A percentile compares a stretch with the other conserved stretches of the same genome.
Conservation (phyloP, 768 basidiomycete genomes). For the Pholiota microspora region DNA sequence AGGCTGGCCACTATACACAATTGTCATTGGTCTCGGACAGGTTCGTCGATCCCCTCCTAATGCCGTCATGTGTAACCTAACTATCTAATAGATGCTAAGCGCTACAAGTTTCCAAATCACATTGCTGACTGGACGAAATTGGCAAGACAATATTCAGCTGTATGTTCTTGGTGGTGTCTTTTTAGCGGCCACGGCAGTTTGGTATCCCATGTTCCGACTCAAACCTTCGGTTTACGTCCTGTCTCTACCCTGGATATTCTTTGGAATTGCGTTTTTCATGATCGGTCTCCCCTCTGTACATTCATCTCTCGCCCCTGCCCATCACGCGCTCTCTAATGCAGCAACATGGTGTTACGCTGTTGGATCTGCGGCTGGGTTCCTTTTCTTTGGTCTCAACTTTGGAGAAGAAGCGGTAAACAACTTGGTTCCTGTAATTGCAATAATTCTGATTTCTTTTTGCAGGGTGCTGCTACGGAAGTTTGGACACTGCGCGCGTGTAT, state of each 20-base stretch:
- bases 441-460: slow-evolving; percentile 12
- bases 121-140: slow-evolving; percentile 82
- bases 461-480: slow-evolving; percentile 93
- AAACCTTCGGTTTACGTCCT: slow-evolving; percentile 88
- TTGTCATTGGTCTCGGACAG: slow-evolving; percentile 85
- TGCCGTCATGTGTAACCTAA: slow-evolving; percentile 8
- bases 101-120: slow-evolving; percentile 97
- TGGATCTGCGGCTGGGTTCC: slow-evolving; percentile 90
- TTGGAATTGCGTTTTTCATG: slow-evolving; percentile 86
- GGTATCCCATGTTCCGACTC: slow-evolving; percentile 88
- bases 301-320: slow-evolving; percentile 53
- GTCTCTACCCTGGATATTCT: slow-evolving; percentile 88
- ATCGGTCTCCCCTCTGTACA: slow-evolving; percentile 84
- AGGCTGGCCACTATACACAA: slow-evolving; percentile 91
- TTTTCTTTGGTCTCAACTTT: slow-evolving; percentile 94
- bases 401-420: slow-evolving; percentile 84
- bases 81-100: slow-evolving; percentile 62
- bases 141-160: slow-evolving; percentile 74
- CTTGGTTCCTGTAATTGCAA: neutral
- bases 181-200: slow-evolving; percentile 78
- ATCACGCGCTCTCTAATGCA: slow-evolving; percentile 65
- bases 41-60: slow-evolving; percentile 28
- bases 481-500: slow-evolving; percentile 91
- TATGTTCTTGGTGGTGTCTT: slow-evolving; percentile 92
- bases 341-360: slow-evolving; percentile 92